Evolutionary conservation across 106 monocot genomes (phyloP).

Genomic region (Dendrobium chrysotoxum): DNA sequence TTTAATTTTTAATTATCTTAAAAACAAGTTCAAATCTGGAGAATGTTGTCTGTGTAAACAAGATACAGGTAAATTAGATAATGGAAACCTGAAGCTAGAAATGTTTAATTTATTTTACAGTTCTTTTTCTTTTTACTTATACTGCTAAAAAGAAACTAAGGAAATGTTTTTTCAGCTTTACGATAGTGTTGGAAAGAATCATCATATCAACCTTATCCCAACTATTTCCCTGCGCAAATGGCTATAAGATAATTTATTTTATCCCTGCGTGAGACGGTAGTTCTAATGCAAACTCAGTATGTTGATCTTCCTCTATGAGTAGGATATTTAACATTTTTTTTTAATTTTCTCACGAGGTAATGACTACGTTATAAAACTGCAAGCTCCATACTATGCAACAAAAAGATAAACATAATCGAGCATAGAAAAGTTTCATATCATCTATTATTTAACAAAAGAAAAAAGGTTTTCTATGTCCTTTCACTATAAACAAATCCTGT

Average conservation of each 20-base stretch:
- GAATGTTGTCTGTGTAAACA: not conserved
- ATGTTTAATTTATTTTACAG: not conserved
- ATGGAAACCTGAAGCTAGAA: constrained; percentile 1
- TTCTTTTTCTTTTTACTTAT: not conserved
- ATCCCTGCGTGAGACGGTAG: not conserved
- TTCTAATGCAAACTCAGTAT: not conserved
- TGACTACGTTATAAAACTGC: not conserved
- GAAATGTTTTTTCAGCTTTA: not conserved
- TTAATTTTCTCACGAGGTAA: not conserved
- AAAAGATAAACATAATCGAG: not conserved
- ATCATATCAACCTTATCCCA: not conserved
- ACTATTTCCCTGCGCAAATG: not conserved
- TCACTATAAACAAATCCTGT: not conserved
- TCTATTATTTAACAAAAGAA: not conserved
- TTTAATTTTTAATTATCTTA: not conserved
- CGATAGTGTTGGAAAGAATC: not conserved
- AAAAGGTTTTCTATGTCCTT: not conserved
- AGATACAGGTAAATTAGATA: not conserved
- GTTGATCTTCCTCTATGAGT: not conserved
- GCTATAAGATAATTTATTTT: not conserved
- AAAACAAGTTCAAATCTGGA: not conserved
- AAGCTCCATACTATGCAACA: not conserved
- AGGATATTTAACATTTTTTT: not conserved
- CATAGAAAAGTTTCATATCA: not conserved
- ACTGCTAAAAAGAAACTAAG: not conserved